These are phyloP conservation scores for Aspergillus puulaauensis DNA, from an alignment of 2,329 filamentous ascomycete species.

Conservation along the genomic window DNA sequence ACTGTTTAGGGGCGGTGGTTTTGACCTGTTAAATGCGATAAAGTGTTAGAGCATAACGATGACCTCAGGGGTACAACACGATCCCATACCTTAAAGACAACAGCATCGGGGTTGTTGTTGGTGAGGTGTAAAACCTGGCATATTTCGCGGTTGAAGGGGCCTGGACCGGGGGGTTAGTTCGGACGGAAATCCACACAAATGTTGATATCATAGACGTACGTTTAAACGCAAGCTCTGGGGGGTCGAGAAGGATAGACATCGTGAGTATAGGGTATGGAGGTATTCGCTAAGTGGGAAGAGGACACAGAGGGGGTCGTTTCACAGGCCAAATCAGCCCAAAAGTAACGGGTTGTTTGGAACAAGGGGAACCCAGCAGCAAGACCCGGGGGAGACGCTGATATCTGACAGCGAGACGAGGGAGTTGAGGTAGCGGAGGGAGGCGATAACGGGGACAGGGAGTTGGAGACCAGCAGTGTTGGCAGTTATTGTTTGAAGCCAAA, in stretches of 20 bases:
- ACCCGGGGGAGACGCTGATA: background rate
- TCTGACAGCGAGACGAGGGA: background rate
- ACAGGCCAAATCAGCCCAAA: constrained; percentile 6
- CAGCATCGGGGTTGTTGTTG: constrained; percentile 58
- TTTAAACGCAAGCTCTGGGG: constrained; percentile 86
- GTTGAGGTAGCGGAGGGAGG: background rate
- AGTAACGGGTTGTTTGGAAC: background rate
- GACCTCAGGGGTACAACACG: constrained; percentile 4
- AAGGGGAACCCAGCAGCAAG: background rate
- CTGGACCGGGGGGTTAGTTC: constrained; percentile 41
- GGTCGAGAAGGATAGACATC: constrained; percentile 96
- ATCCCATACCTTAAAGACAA: constrained; percentile 62
- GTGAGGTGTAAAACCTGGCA: constrained; percentile 60
- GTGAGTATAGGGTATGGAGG: constrained; percentile 29
- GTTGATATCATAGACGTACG: constrained; percentile 53
- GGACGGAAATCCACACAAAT: constrained; percentile 15
- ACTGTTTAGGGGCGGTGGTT: constrained; percentile 99
- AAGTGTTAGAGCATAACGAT: constrained; percentile 26
- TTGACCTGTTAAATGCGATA: constrained; percentile 68
- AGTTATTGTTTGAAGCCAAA: constrained; percentile 5
- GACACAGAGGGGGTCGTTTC: constrained; percentile 9
- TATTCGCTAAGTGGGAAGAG: constrained; percentile 18
- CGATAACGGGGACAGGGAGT: constrained; percentile 1
- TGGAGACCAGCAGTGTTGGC: background rate
- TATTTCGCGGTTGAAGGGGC: constrained; percentile 64